These are phyloP conservation scores for Jaapia argillacea DNA, from an alignment of 768 basidiomycete species.

Conservation along the genomic window DNA sequence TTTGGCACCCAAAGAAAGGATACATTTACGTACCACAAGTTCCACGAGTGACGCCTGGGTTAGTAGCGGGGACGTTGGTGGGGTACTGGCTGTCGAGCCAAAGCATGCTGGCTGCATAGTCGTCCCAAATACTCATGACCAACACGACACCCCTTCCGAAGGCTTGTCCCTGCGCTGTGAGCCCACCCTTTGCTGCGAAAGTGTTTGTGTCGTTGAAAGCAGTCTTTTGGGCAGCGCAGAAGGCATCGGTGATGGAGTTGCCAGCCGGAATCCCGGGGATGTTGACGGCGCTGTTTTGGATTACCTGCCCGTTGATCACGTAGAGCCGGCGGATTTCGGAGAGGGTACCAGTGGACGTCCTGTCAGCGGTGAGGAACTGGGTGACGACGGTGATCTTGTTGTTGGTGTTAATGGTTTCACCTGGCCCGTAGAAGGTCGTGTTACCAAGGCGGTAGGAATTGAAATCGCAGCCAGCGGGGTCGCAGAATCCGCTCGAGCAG, in stretches of 20 bases:
- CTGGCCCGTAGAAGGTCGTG: slow-evolving; percentile 34
- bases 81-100: too few relatives aligned
- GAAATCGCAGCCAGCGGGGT: too few relatives aligned
- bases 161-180: slow-evolving; percentile 13
- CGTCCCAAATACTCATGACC: too few relatives aligned
- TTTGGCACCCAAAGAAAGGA: slow-evolving; percentile 37
- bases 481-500: too few relatives aligned
- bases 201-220: slow-evolving; percentile 29
- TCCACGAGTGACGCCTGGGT: slow-evolving; percentile 12
- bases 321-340: too few relatives aligned
- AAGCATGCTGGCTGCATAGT: slow-evolving; percentile 43
- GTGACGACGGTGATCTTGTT: too few relatives aligned
- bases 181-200: not conserved
- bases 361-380: slow-evolving; percentile 48
- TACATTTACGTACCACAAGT: slow-evolving; percentile 13
- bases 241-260: too few relatives aligned
- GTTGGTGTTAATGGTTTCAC: slow-evolving; percentile 38
- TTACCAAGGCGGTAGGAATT: slow-evolving; percentile 46
- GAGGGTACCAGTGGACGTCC: slow-evolving; percentile 37
- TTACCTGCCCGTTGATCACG: slow-evolving; percentile 38
- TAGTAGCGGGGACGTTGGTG: too few relatives aligned
- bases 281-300: slow-evolving; percentile 24
- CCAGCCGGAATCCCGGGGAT: slow-evolving; percentile 25
- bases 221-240: slow-evolving; percentile 29
- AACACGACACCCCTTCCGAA: slow-evolving; percentile 33